phyloP scores from a whole-genome alignment of 164 flowering plant genomes.

The Chimonanthus praecox region DNA sequence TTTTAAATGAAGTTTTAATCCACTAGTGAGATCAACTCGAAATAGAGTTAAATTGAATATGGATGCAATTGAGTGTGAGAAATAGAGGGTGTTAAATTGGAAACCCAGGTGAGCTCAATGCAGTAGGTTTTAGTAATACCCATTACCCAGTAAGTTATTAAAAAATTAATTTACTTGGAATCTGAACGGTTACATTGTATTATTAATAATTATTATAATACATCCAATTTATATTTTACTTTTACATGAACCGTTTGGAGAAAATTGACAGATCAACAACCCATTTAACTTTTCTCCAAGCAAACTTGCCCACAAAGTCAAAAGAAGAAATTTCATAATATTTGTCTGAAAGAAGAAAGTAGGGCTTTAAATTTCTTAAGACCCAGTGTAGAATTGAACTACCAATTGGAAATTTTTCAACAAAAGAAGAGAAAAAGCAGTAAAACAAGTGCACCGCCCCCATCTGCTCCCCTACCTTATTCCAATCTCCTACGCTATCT shows the following conservation, averaged over 20 bases:
- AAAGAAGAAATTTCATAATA: not conserved
- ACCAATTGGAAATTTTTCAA: constrained; percentile 12
- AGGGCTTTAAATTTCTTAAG: not conserved
- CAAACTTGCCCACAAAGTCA: not conserved
- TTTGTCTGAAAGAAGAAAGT: not conserved
- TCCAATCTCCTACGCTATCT: not conserved
- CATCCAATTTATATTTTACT: too few relatives aligned
- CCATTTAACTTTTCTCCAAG: not conserved
- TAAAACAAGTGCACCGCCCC: constrained; percentile 25
- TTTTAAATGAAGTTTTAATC: too few relatives aligned
- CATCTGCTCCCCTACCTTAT: constrained; percentile 24
- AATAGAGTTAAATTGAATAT: too few relatives aligned
- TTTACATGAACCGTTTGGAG: not conserved
- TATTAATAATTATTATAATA: too few relatives aligned
- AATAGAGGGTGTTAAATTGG: too few relatives aligned
- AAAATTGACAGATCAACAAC: not conserved
- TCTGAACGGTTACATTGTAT: too few relatives aligned
- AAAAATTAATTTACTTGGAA: too few relatives aligned
- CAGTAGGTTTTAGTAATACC: too few relatives aligned
- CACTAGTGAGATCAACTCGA: too few relatives aligned
- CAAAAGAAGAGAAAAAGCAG: constrained; percentile 4
- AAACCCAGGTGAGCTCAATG: too few relatives aligned
- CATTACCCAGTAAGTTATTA: too few relatives aligned
- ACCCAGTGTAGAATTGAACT: not conserved
- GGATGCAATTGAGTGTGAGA: too few relatives aligned